Evolutionary conservation across 2,329 filamentous ascomycete species (phyloP).

Genomic region (Colletotrichum higginsianum): DNA sequence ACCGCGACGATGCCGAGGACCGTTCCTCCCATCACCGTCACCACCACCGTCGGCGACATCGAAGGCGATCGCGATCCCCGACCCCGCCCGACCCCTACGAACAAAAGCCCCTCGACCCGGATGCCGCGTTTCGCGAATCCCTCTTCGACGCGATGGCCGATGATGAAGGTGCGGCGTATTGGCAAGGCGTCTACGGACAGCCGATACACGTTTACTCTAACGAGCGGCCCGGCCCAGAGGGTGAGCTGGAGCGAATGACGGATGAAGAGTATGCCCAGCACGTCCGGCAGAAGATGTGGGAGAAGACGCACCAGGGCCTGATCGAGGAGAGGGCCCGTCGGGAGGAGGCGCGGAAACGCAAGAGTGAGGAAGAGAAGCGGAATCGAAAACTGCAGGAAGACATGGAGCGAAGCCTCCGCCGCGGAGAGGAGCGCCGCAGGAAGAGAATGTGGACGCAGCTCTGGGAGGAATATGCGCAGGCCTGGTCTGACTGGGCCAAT

Average conservation of each 20-base stretch:
- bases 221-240: slow-evolving; percentile 59
- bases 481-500: slow-evolving; percentile 74
- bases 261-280: slow-evolving; percentile 93
- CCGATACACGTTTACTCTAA: slow-evolving; percentile 86
- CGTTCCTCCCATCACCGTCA: slow-evolving; percentile 48
- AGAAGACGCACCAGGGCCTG: slow-evolving; percentile 89
- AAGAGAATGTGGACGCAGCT: slow-evolving; percentile 68
- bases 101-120: slow-evolving; percentile 70
- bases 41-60: slow-evolving; percentile 47
- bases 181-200: slow-evolving; percentile 97
- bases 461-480: slow-evolving; percentile 76
- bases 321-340: slow-evolving; percentile 80
- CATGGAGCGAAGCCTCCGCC: slow-evolving; percentile 78
- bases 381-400: slow-evolving; percentile 60
- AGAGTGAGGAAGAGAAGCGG: slow-evolving; percentile 65
- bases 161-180: slow-evolving; percentile 95
- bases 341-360: slow-evolving; percentile 67
- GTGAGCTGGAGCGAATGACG: slow-evolving; percentile 84
- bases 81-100: slow-evolving; percentile 64
- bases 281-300: slow-evolving; percentile 94
- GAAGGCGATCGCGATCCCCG: slow-evolving; percentile 58
- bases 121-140: slow-evolving; percentile 89
- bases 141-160: slow-evolving; percentile 98
- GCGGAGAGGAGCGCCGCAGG: slow-evolving; percentile 75
- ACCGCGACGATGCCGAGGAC: slow-evolving; percentile 46